These are phyloP conservation scores for Calycina marina DNA, from an alignment of 2,329 filamentous ascomycete genomes.

Conservation along the genomic window DNA sequence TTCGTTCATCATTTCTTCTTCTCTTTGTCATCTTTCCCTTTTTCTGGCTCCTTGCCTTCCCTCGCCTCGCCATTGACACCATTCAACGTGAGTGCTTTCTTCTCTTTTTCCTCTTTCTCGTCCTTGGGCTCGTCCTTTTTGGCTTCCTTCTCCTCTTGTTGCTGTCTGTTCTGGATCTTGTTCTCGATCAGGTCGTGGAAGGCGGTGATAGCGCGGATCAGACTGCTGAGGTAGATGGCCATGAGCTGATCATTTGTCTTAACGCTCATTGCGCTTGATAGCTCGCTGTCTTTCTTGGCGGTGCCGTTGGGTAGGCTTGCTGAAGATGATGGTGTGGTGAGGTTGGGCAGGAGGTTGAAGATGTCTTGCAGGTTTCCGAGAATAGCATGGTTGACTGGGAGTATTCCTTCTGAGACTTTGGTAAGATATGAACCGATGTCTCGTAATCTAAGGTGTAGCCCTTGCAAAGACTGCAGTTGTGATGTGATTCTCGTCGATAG, in stretches of 20 bases:
- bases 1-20: slow-evolving; percentile 27
- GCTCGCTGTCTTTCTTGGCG: slow-evolving; percentile 55
- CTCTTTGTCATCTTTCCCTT: slow-evolving; percentile 41
- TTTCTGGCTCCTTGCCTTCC: slow-evolving; percentile 31
- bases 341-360: slow-evolving; percentile 94
- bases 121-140: slow-evolving; percentile 50
- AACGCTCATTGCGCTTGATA: slow-evolving; percentile 92
- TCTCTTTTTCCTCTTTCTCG: slow-evolving; percentile 43
- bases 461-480: slow-evolving; percentile 93
- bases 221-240: slow-evolving; percentile 90
- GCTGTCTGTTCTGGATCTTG: slow-evolving; percentile 97
- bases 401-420: slow-evolving; percentile 82
- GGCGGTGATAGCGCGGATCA: slow-evolving; percentile 94
- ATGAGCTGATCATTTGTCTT: slow-evolving; percentile 99
- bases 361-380: slow-evolving; percentile 97
- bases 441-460: slow-evolving; percentile 81
- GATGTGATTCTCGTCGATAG: slow-evolving; percentile 94
- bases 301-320: slow-evolving; percentile 32
- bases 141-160: slow-evolving; percentile 85
- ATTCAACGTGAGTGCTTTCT: slow-evolving; percentile 43
- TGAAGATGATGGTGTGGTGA: slow-evolving; percentile 66
- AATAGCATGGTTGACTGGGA: slow-evolving; percentile 95
- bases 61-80: slow-evolving; percentile 35
- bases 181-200: slow-evolving; percentile 99
- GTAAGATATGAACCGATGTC: slow-evolving; percentile 93